phyloP scores from a whole-genome alignment of 2,329 filamentous ascomycete species.

The Passalora sequoiae region DNA sequence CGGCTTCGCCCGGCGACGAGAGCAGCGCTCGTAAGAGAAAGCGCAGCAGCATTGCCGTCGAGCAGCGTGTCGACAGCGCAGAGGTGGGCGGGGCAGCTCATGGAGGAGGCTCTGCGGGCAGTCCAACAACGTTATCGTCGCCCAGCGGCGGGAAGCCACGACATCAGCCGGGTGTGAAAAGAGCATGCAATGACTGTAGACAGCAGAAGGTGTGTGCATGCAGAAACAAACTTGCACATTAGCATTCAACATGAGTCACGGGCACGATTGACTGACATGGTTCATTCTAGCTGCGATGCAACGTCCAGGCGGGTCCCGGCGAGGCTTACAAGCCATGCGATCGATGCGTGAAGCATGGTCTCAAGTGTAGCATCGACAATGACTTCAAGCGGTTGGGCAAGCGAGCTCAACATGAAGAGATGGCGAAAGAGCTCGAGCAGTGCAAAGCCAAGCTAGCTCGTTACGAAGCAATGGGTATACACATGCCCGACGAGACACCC shows the following conservation, averaged over 20 bases:
- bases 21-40: conserved; percentile 11
- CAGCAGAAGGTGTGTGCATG: conserved; percentile 66
- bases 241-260: conserved; percentile 2
- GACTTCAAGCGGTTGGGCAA: conserved; percentile 84
- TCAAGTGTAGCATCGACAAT: conserved; percentile 79
- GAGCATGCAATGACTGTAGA: conserved; percentile 78
- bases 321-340: conserved; percentile 64
- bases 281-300: conserved; percentile 64
- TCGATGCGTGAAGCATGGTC: conserved; percentile 71
- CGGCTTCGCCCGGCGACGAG: conserved; percentile 10
- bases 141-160: conserved; percentile 22
- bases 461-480: conserved; percentile 30
- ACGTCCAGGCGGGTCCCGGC: conserved; percentile 69
- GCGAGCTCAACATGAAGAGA: conserved; percentile 75
- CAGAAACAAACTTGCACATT: no score
- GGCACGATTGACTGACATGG: conserved; percentile 12
- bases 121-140: conserved; percentile 13
- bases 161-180: conserved; percentile 54
- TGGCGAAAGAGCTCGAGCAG: conserved; percentile 73
- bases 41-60: conserved; percentile 9
- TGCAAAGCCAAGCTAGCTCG: conserved; percentile 38
- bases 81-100: conserved; percentile 14
- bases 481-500: conserved; percentile 22
- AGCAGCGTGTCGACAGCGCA: conserved; percentile 7
- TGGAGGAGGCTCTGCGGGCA: conserved; percentile 15